phyloP scores from a whole-genome alignment of 352 stramenopile species.

The Phytophthora colocasiae region DNA sequence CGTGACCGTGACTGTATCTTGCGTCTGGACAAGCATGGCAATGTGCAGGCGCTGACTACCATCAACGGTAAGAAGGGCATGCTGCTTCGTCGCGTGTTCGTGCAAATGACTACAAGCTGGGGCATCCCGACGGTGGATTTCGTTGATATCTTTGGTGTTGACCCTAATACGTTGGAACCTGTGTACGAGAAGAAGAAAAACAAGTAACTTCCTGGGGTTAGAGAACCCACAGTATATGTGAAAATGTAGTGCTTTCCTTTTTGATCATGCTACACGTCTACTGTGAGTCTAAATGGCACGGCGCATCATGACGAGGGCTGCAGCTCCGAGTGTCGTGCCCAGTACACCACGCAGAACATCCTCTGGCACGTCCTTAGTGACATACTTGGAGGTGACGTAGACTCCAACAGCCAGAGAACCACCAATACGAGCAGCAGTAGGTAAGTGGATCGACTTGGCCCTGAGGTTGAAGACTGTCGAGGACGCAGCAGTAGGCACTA shows the following conservation, averaged over 20 bases:
- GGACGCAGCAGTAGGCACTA: constrained; percentile 81
- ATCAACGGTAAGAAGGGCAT: constrained; percentile 72
- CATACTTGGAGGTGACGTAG: constrained; percentile 85
- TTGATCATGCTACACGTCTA: constrained; percentile 16
- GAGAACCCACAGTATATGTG: constrained; percentile 30
- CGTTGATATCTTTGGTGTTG: constrained; percentile 83
- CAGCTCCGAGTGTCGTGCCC: constrained; percentile 68
- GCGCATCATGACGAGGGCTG: constrained; percentile 84
- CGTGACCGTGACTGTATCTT: constrained; percentile 74
- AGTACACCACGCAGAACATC: constrained; percentile 79
- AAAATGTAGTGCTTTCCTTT: constrained; percentile 32
- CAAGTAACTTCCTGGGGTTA: constrained; percentile 48
- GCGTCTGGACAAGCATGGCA: constrained; percentile 61
- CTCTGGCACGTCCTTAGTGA: constrained; percentile 81
- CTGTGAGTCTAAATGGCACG: constrained; percentile 61
- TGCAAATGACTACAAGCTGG: constrained; percentile 87
- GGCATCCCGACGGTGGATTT: constrained; percentile 84
- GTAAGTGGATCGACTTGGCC: constrained; percentile 82
- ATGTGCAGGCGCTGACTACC: constrained; percentile 69
- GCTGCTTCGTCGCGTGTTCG: constrained; percentile 79
- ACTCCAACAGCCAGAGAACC: constrained; percentile 67
- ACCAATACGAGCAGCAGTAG: constrained; percentile 71
- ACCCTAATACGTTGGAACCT: constrained; percentile 59
- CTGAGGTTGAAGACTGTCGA: constrained; percentile 85
- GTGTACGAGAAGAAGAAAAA: constrained; percentile 90